These are phyloP conservation scores for Jamesozyma rosinii DNA, from an alignment of 805 yeast genomes.

Conservation along the genomic window DNA sequence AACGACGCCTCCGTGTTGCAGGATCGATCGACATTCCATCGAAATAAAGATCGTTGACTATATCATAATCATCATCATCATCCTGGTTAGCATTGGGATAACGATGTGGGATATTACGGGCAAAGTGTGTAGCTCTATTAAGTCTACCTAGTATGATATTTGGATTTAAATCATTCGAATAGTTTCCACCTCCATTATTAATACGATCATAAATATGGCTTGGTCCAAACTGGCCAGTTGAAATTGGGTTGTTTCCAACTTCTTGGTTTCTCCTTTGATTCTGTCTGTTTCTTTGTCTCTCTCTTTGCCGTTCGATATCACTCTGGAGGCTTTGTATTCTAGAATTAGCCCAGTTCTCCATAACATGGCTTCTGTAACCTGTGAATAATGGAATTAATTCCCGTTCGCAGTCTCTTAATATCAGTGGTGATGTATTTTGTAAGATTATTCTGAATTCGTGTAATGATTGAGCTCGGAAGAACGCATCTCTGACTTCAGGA, in stretches of 20 bases:
- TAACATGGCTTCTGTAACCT: conserved; percentile 14
- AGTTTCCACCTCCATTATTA: not conserved
- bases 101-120: not conserved
- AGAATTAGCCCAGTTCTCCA: conserved; percentile 14
- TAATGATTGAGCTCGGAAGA: conserved; percentile 18
- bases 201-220: not conserved
- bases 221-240: not conserved
- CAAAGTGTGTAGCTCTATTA: not conserved
- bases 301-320: not conserved
- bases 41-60: not conserved
- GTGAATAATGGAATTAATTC: conserved; percentile 17
- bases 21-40: not conserved
- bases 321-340: conserved; percentile 3
- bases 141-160: not conserved
- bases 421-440: conserved; percentile 15
- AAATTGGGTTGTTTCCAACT: not conserved
- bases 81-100: not conserved
- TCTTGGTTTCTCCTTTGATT: not conserved
- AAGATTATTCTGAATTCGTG: conserved; percentile 19
- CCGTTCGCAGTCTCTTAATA: conserved; percentile 14
- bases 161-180: not conserved
- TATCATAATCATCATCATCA: not conserved
- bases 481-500: conserved; percentile 18
- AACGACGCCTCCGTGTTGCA: not conserved
- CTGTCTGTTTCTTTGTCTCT: not conserved